These are phyloP conservation scores for Isatis tinctoria DNA, from an alignment of 345 rosid species.

Conservation along the genomic window DNA sequence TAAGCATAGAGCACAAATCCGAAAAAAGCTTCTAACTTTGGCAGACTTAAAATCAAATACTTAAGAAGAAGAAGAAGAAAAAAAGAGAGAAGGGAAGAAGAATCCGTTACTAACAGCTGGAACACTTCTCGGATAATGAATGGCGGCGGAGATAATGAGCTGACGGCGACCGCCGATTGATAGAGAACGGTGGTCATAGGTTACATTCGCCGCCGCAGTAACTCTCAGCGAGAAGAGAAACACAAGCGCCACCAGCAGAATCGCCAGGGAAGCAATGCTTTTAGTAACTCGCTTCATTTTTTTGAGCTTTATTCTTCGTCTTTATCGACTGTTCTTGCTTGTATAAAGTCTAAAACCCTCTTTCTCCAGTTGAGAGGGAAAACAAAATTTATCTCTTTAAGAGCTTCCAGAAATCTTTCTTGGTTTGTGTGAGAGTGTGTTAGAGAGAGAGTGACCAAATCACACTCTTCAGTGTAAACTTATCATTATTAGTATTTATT, in stretches of 20 bases:
- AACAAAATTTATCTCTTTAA: constrained; percentile 20
- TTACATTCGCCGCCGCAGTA: constrained; percentile 40
- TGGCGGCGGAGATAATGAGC: constrained; percentile 69
- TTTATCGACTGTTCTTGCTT: neutral
- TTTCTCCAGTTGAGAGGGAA: constrained; percentile 3
- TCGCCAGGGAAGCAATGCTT: constrained; percentile 12
- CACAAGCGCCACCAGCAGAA: constrained; percentile 9
- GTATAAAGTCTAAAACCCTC: neutral
- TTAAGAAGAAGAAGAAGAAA: neutral
- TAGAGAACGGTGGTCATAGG: constrained; percentile 57
- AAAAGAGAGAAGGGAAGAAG: neutral
- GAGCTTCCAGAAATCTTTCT: constrained; percentile 10
- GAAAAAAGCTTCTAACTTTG: constrained; percentile 19
- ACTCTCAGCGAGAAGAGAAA: constrained; percentile 19
- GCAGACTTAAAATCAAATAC: neutral
- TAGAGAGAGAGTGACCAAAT: constrained; percentile 7
- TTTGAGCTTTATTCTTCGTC: neutral
- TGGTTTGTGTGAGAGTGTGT: constrained; percentile 5
- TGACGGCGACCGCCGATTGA: constrained; percentile 52
- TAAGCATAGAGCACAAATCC: neutral
- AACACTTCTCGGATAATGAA: constrained; percentile 75
- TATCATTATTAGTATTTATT: neutral
- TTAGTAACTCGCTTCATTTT: constrained; percentile 18
- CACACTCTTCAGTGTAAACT: constrained; percentile 1
- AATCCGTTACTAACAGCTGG: constrained; percentile 44